phyloP scores from a whole-genome alignment of 306 rosid genomes.

The Medicago truncatula region MtrunA17r5.0-ANR NC_053048.1:34357001-34357500 shows the following conservation, averaged over 20 bases:
- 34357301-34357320: not conserved
- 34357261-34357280: not conserved
- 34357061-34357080: not conserved
- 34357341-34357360: too few species aligned
- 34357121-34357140: too few species aligned
- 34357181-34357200: too few species aligned
- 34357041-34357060: not conserved
- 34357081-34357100: too few species aligned
- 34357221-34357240: not conserved
- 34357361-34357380: too few species aligned
- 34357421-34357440: not conserved
- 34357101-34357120: too few species aligned
- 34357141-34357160: not conserved
- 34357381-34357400: too few species aligned
- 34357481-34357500: conserved; percentile 14
- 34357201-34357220: too few species aligned
- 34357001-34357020: not conserved
- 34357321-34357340: too few species aligned
- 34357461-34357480: not conserved
- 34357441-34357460: not conserved
- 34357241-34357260: not conserved
- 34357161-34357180: too few species aligned
- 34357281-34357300: not conserved
- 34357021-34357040: not conserved
- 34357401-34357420: too few species aligned